A percentile compares a stretch with the other conserved stretches of the same genome.
Conservation (phyloP, 2,329 filamentous ascomycete genomes). For the Botryotinia globosa region DNA sequence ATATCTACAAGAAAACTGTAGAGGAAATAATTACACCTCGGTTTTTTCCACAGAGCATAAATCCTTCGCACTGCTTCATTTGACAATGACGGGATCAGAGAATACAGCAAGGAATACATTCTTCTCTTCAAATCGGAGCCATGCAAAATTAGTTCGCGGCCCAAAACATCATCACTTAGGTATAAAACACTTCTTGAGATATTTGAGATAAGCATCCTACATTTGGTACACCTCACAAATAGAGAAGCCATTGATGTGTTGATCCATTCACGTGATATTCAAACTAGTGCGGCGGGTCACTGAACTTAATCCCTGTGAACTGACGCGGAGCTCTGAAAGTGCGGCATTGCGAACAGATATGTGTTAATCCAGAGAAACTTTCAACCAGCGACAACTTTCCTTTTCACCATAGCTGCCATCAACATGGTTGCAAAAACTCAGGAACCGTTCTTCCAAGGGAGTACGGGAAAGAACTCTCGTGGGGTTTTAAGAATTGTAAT, state of each 20-base stretch:
- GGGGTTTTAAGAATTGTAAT: constrained; percentile 86
- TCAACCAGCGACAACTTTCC: constrained; percentile 31
- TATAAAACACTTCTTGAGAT: not conserved
- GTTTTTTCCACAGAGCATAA: not conserved
- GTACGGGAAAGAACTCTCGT: constrained; percentile 76
- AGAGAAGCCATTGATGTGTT: not conserved
- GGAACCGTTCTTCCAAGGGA: constrained; percentile 65
- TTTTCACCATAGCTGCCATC: constrained; percentile 31
- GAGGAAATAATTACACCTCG: not conserved
- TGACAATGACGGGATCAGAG: not conserved
- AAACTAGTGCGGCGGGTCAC: constrained; percentile 15
- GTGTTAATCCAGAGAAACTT: constrained; percentile 26
- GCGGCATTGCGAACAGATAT: constrained; percentile 33
- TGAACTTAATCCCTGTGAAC: constrained; percentile 29
- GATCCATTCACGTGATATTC: not conserved
- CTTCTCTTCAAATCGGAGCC: not conserved
- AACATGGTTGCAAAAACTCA: constrained; percentile 43
- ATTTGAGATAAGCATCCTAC: not conserved
- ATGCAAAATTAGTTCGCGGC: not conserved
- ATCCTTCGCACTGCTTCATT: not conserved
- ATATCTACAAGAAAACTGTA: not conserved
- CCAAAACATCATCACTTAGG: not conserved
- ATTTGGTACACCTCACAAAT: not conserved
- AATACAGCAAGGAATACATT: not conserved
- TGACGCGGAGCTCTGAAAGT: constrained; percentile 31